These are phyloP conservation scores for Colletotrichum magnum DNA, from an alignment of 2,329 filamentous ascomycete genomes.

Conservation along the genomic window DNA sequence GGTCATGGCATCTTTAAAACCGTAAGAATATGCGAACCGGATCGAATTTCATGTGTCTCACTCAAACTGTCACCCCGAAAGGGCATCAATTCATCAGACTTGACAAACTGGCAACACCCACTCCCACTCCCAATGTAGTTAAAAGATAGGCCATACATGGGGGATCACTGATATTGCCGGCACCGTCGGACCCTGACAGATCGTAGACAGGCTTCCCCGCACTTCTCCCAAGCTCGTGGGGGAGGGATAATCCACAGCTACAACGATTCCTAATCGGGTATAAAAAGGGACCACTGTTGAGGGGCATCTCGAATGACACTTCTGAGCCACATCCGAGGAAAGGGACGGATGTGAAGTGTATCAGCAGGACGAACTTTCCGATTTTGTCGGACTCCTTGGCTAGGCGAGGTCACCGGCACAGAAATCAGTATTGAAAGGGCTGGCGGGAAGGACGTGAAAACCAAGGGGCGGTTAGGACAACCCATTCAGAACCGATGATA, in stretches of 20 bases:
- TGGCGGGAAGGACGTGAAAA: too few relatives aligned
- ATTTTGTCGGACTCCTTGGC: too few relatives aligned
- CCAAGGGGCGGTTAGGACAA: too few relatives aligned
- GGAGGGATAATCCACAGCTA: neutral
- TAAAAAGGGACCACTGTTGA: slow-evolving; percentile 15
- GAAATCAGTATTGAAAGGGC: too few relatives aligned
- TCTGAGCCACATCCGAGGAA: neutral
- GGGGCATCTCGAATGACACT: slow-evolving; percentile 1
- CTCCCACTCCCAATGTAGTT: neutral
- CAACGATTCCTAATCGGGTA: slow-evolving; percentile 15
- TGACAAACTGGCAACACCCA: neutral
- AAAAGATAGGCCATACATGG: slow-evolving; percentile 17
- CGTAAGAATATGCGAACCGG: too few relatives aligned
- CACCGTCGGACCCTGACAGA: neutral
- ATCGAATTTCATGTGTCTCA: too few relatives aligned
- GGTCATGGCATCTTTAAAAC: neutral
- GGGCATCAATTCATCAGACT: neutral
- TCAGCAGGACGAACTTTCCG: too few relatives aligned
- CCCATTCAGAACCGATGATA: too few relatives aligned
- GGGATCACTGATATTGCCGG: neutral
- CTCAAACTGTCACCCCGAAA: neutral
- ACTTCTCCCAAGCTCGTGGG: neutral
- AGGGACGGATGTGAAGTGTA: neutral
- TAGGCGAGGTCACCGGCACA: too few relatives aligned
- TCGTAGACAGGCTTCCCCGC: neutral